Evolutionary conservation across 768 basidiomycete species (phyloP), one percentile per base, ranked within the genome.

Genomic region (Kwoniella bestiolae): DNA sequence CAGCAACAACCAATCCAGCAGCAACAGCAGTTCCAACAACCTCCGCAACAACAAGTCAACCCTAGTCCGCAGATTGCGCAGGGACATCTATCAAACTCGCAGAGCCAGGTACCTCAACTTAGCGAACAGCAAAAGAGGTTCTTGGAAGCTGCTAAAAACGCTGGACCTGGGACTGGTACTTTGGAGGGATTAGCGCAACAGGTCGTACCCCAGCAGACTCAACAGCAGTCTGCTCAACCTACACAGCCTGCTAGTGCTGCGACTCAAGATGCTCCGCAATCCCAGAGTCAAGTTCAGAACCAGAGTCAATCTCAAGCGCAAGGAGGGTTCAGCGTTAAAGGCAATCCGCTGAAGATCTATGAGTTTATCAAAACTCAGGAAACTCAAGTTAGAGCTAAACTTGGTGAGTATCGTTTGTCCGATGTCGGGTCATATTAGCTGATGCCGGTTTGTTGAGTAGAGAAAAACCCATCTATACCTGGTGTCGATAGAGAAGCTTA

Each of bases 291-390:
- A 21, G n/a, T n/a, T n/a, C n/a, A n/a, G n/a, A n/a, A n/a, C n/a
- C n/a, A n/a, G n/a, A n/a, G n/a, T n/a, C n/a, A 14, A 14, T 14
- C 26, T 11, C 51, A 53, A 34, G 34, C 31, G 21, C 55, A 32
- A 44, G n/a, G 31, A 14, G 38, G 38, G n/a, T n/a, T n/a, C 31
- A 52, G 35, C 18, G 31, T 53, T 16, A 65, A 46, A 44, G 63
- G 63, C 3, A 65, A 65, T 12, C 56, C 63, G 16, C 18, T 53
- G n/a, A 58, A 65, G 41, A 41, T 57, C 2, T 50, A 49, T 23
- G 63, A 58, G 26, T 65, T 50, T 32, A 65, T 65, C 46, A 57
- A 45, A 28, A 32, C 45, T 29, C 63, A 65, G 26, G 63, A 65
- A 49, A 32, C 25, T 11, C 21, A 21, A 21, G 47, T 65, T 23